Evolutionary conservation across 495 filamentous ascomycete genomes (phyloP).

Genomic region (Letharia lupina): DNA sequence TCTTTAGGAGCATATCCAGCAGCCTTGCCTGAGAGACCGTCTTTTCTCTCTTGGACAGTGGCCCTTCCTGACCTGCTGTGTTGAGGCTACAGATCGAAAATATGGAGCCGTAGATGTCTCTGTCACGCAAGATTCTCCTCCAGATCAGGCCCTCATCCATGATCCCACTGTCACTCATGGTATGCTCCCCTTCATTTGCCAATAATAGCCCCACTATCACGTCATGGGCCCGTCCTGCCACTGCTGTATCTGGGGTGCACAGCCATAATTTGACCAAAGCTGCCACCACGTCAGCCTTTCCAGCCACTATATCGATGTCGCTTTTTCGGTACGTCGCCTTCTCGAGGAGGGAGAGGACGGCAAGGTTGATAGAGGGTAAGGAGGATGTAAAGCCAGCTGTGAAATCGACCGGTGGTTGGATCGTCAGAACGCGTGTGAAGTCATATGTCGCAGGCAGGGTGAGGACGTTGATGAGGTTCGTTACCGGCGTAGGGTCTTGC

Average conservation of each 20-base stretch:
- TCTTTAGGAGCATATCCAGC: conserved; percentile 58
- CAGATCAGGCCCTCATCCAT: conserved; percentile 63
- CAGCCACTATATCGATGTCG: conserved; percentile 61
- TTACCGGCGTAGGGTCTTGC: conserved; percentile 44
- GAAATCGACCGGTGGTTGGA: conserved; percentile 42
- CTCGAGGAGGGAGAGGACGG: conserved; percentile 60
- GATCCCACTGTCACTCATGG: conserved; percentile 29
- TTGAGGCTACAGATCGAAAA: conserved; percentile 52
- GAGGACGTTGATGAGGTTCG: conserved; percentile 32
- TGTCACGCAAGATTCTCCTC: conserved; percentile 61
- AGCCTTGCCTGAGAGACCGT: conserved; percentile 73
- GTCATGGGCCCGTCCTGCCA: conserved; percentile 59
- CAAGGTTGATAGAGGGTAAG: conserved; percentile 56
- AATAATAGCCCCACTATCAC: conserved; percentile 64
- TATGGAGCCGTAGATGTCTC: conserved; percentile 55
- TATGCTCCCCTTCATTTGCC: conserved; percentile 40
- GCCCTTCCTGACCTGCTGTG: conserved; percentile 30
- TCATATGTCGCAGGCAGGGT: conserved; percentile 34
- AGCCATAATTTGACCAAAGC: conserved; percentile 65
- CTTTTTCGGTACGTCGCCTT: conserved; percentile 55
- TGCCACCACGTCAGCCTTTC: conserved; percentile 51
- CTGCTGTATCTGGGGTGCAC: conserved; percentile 56
- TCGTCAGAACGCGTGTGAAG: conserved; percentile 38
- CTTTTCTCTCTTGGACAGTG: conserved; percentile 51
- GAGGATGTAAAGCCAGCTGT: conserved; percentile 49